Conservation (phyloP, 2,329 filamentous ascomycete genomes). For the Rosellinia necatrix region DNA sequence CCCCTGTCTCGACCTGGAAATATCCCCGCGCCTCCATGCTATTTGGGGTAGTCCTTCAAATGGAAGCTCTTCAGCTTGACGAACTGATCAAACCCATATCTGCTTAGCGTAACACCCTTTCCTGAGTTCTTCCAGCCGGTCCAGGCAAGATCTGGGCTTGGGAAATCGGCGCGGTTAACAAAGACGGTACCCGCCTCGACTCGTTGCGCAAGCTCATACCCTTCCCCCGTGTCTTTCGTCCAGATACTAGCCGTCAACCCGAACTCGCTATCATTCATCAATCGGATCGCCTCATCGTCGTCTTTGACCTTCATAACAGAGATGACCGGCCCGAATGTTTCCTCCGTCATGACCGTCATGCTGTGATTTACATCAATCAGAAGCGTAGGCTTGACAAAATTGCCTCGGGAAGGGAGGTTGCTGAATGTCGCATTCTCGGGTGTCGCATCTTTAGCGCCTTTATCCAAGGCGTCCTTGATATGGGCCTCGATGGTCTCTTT, state of each 20-base stretch:
- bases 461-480: constrained; percentile 78
- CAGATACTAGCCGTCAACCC: constrained; percentile 96
- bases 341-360: constrained; percentile 89
- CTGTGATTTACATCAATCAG: constrained; percentile 77
- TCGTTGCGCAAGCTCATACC: constrained; percentile 75
- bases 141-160: constrained; percentile 91
- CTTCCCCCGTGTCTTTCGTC: constrained; percentile 83
- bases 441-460: constrained; percentile 83
- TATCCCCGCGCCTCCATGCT: constrained; percentile 4
- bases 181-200: constrained; percentile 96
- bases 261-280: constrained; percentile 96
- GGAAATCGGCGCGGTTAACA: constrained; percentile 92
- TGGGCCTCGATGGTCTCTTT: constrained; percentile 78
- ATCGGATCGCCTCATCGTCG: constrained; percentile 77
- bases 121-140: constrained; percentile 98
- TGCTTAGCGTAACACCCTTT: constrained; percentile 86
- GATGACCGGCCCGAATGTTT: constrained; percentile 94
- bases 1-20: constrained; percentile 8
- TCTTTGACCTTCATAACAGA: constrained; percentile 83
- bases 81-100: constrained; percentile 92
- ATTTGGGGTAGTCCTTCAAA: constrained; percentile 78
- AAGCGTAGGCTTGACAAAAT: constrained; percentile 86
- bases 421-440: constrained; percentile 80
- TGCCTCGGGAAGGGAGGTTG: constrained; percentile 75
- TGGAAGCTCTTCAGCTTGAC: constrained; percentile 97